phyloP scores from a whole-genome alignment of 176 grass and related monocot genomes.

The barley (Hordeum vulgare) region MorexV3_pseudomolecules_assembly NC_058523.1:547682903-547683402 shows the following conservation, averaged over 20 bases:
- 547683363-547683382: too few relatives aligned
- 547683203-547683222: too few relatives aligned
- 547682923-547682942: constrained; percentile 30
- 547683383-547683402: too few relatives aligned
- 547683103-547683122: constrained; percentile 52
- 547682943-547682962: constrained; percentile 40
- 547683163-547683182: too few relatives aligned
- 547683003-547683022: not conserved
- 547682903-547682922: constrained; percentile 64
- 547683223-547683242: too few relatives aligned
- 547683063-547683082: constrained; percentile 48
- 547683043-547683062: constrained; percentile 43
- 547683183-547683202: too few relatives aligned
- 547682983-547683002: not conserved
- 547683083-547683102: constrained; percentile 37
- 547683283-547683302: too few relatives aligned
- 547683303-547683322: too few relatives aligned
- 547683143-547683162: constrained; percentile 37
- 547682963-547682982: constrained; percentile 42
- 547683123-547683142: constrained; percentile 46
- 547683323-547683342: too few relatives aligned
- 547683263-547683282: too few relatives aligned
- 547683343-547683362: too few relatives aligned
- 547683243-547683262: too few relatives aligned
- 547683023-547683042: constrained; percentile 9